Conservation (phyloP, 805 yeast genomes). For the Blastobotrys parvus region DNA sequence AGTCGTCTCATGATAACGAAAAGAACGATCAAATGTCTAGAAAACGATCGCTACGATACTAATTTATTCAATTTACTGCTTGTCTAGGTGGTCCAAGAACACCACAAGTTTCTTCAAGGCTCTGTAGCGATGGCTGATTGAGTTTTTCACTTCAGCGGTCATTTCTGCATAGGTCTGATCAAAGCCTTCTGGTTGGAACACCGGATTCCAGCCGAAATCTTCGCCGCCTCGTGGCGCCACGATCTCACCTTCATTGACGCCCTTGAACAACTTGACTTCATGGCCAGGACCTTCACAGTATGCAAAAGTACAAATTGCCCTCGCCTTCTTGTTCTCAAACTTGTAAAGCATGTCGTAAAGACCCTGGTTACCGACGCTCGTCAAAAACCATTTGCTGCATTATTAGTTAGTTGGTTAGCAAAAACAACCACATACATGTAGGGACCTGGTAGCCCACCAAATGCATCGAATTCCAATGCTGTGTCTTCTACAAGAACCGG, state of each 20-base stretch:
- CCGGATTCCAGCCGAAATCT: constrained; percentile 90
- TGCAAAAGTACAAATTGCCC: constrained; percentile 88
- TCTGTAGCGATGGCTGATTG: constrained; percentile 77
- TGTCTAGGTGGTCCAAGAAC: constrained; percentile 28
- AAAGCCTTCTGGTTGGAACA: constrained; percentile 76
- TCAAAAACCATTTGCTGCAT: constrained; percentile 72
- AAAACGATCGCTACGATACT: constrained; percentile 2
- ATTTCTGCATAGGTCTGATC: constrained; percentile 81
- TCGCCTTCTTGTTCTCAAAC: constrained; percentile 76
- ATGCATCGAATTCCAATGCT: constrained; percentile 73
- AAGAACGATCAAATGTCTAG: background rate
- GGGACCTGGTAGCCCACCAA: constrained; percentile 88
- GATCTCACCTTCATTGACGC: constrained; percentile 71
- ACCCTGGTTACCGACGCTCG: constrained; percentile 65
- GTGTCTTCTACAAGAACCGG: constrained; percentile 96
- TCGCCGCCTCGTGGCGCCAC: constrained; percentile 72
- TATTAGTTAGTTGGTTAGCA: background rate
- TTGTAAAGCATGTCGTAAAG: constrained; percentile 69
- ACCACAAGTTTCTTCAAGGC: constrained; percentile 69
- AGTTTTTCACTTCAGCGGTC: constrained; percentile 66
- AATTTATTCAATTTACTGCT: background rate
- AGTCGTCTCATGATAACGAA: too few species aligned
- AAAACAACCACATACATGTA: constrained; percentile 36
- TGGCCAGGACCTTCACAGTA: constrained; percentile 74
- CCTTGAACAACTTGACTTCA: constrained; percentile 74